These are phyloP conservation scores for Acanthamoeba healyi DNA, from an alignment of 208 protist genomes.

Conservation along the genomic window DNA sequence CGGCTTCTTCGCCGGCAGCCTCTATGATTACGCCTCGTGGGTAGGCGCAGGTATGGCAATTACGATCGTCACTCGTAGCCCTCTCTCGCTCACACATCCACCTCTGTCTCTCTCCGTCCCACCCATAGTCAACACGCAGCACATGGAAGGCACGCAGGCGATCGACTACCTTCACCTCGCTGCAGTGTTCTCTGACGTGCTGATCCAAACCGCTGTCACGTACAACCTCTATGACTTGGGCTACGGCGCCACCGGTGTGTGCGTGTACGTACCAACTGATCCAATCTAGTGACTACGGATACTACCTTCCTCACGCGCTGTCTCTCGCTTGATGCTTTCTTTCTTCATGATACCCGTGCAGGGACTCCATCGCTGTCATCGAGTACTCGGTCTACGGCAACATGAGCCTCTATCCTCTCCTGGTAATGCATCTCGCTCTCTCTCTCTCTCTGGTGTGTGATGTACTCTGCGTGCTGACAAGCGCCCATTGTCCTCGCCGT, in stretches of 20 bases:
- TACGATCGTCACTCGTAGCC: neutral
- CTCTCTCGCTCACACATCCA: neutral
- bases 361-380: constrained; percentile 72
- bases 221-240: constrained; percentile 71
- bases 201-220: constrained; percentile 43
- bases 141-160: constrained; percentile 67
- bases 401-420: constrained; percentile 71
- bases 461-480: too few relatives aligned
- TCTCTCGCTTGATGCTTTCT: neutral
- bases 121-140: constrained; percentile 58
- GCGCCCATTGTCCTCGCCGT: too few relatives aligned
- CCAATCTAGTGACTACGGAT: too few relatives aligned
- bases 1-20: constrained; percentile 73
- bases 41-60: constrained; percentile 48
- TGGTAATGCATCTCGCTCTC: neutral
- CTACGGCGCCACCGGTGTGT: constrained; percentile 72
- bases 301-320: too few relatives aligned
- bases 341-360: neutral
- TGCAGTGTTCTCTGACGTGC: constrained; percentile 64
- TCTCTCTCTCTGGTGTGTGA: neutral
- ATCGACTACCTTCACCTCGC: constrained; percentile 68
- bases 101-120: neutral
- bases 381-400: constrained; percentile 66
- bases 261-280: constrained; percentile 39
- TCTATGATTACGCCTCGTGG: constrained; percentile 67